Evolutionary conservation across 768 basidiomycete genomes (phyloP), one percentile per base, ranked within the genome.

Genomic region (Sporobolomyces phaffii): DNA sequence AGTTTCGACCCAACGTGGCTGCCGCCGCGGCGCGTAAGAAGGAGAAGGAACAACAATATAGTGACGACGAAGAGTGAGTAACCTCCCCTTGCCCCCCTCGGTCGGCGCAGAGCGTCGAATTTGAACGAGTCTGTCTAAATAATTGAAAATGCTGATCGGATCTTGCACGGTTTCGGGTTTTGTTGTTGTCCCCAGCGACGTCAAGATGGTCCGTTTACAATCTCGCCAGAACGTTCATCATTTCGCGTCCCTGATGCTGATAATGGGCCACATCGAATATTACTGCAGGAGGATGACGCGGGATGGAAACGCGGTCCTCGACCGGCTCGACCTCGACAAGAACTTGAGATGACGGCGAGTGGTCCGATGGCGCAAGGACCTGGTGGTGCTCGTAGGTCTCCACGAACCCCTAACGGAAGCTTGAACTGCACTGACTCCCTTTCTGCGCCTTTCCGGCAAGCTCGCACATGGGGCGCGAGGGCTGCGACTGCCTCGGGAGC

Each of bases 311-410:
- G 64, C 24, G 64, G 64, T 3, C 65, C 62, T 22, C 62, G 65
- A 14, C 26, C 62, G 4, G 41, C 58, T 31, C 58, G 65, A 31
- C 26, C 60, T 11, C 58, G 70, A 0, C 48, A 40, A 17, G 70
- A 71, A 34, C 45, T 71, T 10, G 62, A 71, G 28, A 71, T 71
- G 70, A 68, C 68, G 10, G 64, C 71, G 0, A 59, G 50, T 14
- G 71, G 71, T 22, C 71, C 71, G 40, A 72, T 72, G 71, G 71
- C 71, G 1, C 71, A 72, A n/a, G 71, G 71, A 40, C 71, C 71
- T 6, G 57, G 58, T 9, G 67, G 63, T 28, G 60, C 62, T 28
- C 60, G 71, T 72, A 17, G 40, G 71, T 65, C 29, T 18, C 22
- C 6, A 26, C 22, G 5, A 14, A 11, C n/a, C 44, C 47, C 28